Base-by-base conservation (phyloP, 805 yeast genomes). In the Lachancea cidri region DNA sequence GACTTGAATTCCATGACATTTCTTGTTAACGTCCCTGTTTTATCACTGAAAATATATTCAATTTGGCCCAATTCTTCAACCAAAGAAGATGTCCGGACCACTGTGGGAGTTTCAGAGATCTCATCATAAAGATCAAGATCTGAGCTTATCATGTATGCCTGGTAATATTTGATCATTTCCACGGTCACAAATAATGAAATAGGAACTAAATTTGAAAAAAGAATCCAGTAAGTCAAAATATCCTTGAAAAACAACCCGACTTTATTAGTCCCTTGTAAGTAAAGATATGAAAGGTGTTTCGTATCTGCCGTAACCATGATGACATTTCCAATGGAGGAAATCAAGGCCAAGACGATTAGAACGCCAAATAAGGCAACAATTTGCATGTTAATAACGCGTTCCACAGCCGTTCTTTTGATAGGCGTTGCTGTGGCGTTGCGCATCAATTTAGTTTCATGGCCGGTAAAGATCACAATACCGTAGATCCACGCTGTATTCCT, bases 381-480 rank as follows among this genome's bases (percentile, higher is more conserved):
- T 63, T 93, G 99, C 53, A 86, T 65, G 60, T 93, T 94, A 53
- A 93, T 91, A 65, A 89, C 84, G 61, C 95, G 78, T 68, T 93
- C 99, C 11, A 94, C 97, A 18, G 95, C 95, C 0, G 99, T 93
- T 55, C 95, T 76, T 61, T 93, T 93, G 55, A 93, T 94, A 8
- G 99, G 99, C 2, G 99, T 82, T 1, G 98, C 97, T 2, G 98
- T 89, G 15, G 99, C 98, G 67, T 93, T 93, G 60, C 98, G 79
- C 98, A 93, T 91, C 50, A 93, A 72, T 57, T 93, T 93, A 0
- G 99, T 93, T 66, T 93, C 98, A 61, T 94, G 99, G 16, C 99
- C 99, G 0, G 99, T 93, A 61, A 91, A 93, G 1, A 93, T 78
- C 2, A 86, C 97, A 38, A 87, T 72, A 17, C 98, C 99, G 53